Conservation (phyloP, 1,139 yeast genomes). For the Nakaseomyces nivariensis region DNA sequence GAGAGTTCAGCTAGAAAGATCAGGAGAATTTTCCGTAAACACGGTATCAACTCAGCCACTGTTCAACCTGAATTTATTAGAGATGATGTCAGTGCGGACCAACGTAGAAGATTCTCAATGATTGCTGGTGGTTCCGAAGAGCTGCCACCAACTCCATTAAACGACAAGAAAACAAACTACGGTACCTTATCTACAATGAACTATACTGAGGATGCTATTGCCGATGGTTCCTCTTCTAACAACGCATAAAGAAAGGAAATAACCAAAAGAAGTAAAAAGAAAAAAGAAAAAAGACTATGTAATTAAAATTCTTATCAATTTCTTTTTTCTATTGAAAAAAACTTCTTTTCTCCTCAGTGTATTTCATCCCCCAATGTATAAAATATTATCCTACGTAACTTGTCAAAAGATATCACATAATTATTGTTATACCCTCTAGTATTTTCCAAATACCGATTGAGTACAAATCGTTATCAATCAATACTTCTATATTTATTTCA, state of each 20-base stretch:
- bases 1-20: constrained; percentile 65
- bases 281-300: not conserved
- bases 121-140: constrained; percentile 29
- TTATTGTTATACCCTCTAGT: too few species aligned
- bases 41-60: constrained; percentile 88
- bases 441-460: too few species aligned
- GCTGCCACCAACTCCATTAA: not conserved
- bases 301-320: not conserved
- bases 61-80: constrained; percentile 78
- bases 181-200: not conserved
- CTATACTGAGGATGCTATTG: not conserved
- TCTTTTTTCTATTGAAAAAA: too few species aligned
- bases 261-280: not conserved
- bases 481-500: too few species aligned
- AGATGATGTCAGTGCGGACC: constrained; percentile 22
- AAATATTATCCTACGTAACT: too few species aligned
- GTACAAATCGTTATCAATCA: too few species aligned
- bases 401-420: too few species aligned
- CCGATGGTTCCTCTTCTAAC: not conserved
- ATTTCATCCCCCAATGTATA: too few species aligned
- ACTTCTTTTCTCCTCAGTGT: too few species aligned
- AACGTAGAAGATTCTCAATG: constrained; percentile 30
- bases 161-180: not conserved
- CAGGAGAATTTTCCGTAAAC: constrained; percentile 67
- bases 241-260: not conserved